phyloP scores from a whole-genome alignment of 345 rosid genomes.

The Stellera chamaejasme region DNA sequence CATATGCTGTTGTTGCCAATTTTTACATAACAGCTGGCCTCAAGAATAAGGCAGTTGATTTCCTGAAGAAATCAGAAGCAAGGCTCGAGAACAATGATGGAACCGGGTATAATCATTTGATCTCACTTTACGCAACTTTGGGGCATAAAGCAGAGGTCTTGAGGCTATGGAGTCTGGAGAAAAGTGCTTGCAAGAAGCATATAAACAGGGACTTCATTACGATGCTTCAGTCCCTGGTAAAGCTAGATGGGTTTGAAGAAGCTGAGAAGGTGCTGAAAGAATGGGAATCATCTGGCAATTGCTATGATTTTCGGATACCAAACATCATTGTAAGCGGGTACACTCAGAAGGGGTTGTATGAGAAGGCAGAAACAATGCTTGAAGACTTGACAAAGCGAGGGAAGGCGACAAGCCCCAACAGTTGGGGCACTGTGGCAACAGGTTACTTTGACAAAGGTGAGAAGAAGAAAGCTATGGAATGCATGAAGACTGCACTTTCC shows the following conservation, averaged over 20 bases:
- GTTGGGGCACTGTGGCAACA: constrained; percentile 60
- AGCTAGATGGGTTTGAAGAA: constrained; percentile 54
- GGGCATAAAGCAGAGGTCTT: constrained; percentile 54
- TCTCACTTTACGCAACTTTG: constrained; percentile 61
- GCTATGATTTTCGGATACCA: constrained; percentile 52
- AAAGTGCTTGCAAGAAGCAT: constrained; percentile 47
- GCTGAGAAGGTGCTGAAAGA: constrained; percentile 55
- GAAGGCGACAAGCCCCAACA: constrained; percentile 36
- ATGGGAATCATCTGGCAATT: constrained; percentile 69
- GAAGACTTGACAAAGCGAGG: constrained; percentile 42
- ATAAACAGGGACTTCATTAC: constrained; percentile 59
- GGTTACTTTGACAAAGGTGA: constrained; percentile 37
- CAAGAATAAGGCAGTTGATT: constrained; percentile 34
- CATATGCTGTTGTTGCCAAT: constrained; percentile 69
- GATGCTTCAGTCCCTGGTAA: constrained; percentile 59
- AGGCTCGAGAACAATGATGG: constrained; percentile 63
- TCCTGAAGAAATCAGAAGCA: constrained; percentile 53
- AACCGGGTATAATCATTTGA: constrained; percentile 55
- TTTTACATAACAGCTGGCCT: constrained; percentile 53
- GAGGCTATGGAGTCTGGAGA: constrained; percentile 64
- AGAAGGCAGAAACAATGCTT: constrained; percentile 56
- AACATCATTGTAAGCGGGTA: constrained; percentile 36
- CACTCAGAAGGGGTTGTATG: constrained; percentile 26
- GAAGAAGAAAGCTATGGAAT: constrained; percentile 38
- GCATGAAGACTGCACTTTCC: constrained; percentile 46